Evolutionary conservation across 2,329 filamentous ascomycete genomes (phyloP).

Genomic region (Arthrobotrys sinensis): DNA sequence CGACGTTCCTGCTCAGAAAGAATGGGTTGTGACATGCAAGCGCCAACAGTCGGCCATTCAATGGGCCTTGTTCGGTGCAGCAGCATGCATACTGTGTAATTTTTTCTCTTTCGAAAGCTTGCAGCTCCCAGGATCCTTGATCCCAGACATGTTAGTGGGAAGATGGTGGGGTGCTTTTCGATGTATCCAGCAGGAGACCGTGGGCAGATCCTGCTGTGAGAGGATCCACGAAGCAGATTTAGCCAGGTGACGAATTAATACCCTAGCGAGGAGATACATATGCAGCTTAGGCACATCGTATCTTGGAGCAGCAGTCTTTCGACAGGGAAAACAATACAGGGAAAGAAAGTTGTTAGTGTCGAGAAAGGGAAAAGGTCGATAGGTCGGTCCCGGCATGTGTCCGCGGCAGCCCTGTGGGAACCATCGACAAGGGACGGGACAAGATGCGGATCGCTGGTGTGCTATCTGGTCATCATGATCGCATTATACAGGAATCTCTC

Average conservation of each 20-base stretch:
- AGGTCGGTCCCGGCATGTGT: slow-evolving; percentile 54
- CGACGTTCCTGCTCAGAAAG: slow-evolving; percentile 23
- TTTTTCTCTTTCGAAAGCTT: slow-evolving; percentile 32
- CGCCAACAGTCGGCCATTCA: slow-evolving; percentile 57
- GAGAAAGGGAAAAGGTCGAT: slow-evolving; percentile 42
- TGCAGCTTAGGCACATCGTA: slow-evolving; percentile 38
- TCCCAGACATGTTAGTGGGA: slow-evolving; percentile 51
- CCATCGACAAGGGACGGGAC: slow-evolving; percentile 60
- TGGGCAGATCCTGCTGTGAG: slow-evolving; percentile 51
- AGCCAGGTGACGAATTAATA: slow-evolving; percentile 61
- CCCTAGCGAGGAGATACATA: slow-evolving; percentile 48
- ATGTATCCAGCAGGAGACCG: slow-evolving; percentile 49
- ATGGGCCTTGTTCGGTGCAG: slow-evolving; percentile 39
- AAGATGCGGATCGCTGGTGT: slow-evolving; percentile 60
- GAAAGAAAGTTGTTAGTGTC: not conserved
- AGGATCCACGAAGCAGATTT: slow-evolving; percentile 59
- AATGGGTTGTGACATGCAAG: slow-evolving; percentile 41
- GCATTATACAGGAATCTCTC: slow-evolving; percentile 59
- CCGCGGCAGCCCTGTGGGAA: slow-evolving; percentile 61
- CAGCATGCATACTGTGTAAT: slow-evolving; percentile 35
- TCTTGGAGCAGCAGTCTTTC: slow-evolving; percentile 13
- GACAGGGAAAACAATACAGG: slow-evolving; percentile 14
- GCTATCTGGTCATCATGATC: slow-evolving; percentile 61
- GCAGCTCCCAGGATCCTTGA: slow-evolving; percentile 59
- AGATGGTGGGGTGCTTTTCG: slow-evolving; percentile 61